Base-by-base conservation (phyloP, 2,329 filamentous ascomycete genomes). In the Chrysoporthe austroafricana region DNA sequence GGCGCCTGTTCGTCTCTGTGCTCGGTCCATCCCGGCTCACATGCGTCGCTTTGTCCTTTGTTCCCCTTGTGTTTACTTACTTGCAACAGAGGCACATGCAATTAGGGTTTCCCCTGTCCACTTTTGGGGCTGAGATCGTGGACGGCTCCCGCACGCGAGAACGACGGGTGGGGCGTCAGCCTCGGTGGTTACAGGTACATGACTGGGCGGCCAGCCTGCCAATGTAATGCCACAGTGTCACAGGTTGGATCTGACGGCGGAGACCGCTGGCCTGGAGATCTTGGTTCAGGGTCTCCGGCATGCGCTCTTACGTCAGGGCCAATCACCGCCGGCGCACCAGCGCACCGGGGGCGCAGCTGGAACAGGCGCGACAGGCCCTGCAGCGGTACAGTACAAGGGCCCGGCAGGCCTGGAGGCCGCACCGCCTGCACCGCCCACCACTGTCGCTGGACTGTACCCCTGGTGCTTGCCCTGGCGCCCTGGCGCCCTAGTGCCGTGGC, bases 281-380 rank as follows among this genome's bases (percentile, higher is more conserved):
- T 26, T 26, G 26, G 26, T 52, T 13, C 14, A 50, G 43, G 43
- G 16, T 26, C 44, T 62, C 48, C 43, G 21, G 26, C 26, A 26
- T 48, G 43, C 36, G 26, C 42, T 16, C 50, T 63, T 26, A 63
- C 34, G 48, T 34, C 62, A 56, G 13, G 48, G 36, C 50, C 62
- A 63, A 56, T 63, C 62, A 43, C 8, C 26, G 16, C 7, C 2
- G 26, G 26, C 26, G 26, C 26, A 26, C 26, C 26, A 26, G 2
- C 26, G 26, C 26, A 26, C 26, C 26, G 2, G 36, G 14, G n/a
- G 21, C 4, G 4, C 32, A 34, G 58, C 26, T 21, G 21, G 50
- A 26, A 54, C 50, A 42, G 56, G 56, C 56, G 32, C 36, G 21
- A 21, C 14, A 58, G 8, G 56, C 34, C 36, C 14, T 36, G 56